Percentiles rank a stretch among this genome's conserved stretches.
phyloP scores from a whole-genome alignment of 2,329 filamentous ascomycete genomes.

The Herpotrichia juniperi region DNA sequence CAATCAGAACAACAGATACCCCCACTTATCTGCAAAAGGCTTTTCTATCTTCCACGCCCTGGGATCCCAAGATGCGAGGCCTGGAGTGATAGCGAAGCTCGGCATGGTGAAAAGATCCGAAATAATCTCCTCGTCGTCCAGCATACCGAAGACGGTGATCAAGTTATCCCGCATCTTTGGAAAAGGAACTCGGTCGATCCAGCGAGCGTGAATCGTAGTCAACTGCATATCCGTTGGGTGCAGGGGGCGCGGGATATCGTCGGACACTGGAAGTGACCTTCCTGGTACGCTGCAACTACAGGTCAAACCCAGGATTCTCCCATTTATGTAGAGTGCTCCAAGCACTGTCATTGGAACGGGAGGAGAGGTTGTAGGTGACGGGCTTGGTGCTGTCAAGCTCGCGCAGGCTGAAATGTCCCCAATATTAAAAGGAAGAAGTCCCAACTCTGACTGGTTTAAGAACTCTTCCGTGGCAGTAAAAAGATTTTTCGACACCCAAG shows the following conservation, averaged over 20 bases:
- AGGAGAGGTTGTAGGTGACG: constrained; percentile 8
- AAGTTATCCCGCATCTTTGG: constrained; percentile 48
- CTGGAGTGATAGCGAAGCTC: constrained; percentile 39
- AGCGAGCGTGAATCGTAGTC: constrained; percentile 41
- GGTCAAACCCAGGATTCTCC: constrained; percentile 32
- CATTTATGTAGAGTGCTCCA: constrained; percentile 40
- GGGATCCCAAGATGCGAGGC: constrained; percentile 39
- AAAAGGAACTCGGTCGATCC: constrained; percentile 52
- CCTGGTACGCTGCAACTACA: constrained; percentile 30
- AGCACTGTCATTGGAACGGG: constrained; percentile 25
- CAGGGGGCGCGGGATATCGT: constrained; percentile 27
- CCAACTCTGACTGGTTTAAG: not conserved
- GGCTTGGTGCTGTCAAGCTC: not conserved
- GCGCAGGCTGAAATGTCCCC: not conserved
- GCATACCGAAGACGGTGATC: constrained; percentile 33
- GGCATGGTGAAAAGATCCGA: constrained; percentile 39
- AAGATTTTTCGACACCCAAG: not conserved
- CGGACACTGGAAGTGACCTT: constrained; percentile 25
- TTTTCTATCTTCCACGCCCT: constrained; percentile 42
- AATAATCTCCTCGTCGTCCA: constrained; percentile 48
- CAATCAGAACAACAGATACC: constrained; percentile 34
- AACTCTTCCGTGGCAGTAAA: not conserved
- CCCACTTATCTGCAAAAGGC: constrained; percentile 45
- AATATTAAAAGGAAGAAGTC: not conserved
- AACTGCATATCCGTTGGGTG: constrained; percentile 45